Base-by-base conservation (phyloP, 2,329 filamentous ascomycete genomes). In the Aspergillus quadricinctus region DNA sequence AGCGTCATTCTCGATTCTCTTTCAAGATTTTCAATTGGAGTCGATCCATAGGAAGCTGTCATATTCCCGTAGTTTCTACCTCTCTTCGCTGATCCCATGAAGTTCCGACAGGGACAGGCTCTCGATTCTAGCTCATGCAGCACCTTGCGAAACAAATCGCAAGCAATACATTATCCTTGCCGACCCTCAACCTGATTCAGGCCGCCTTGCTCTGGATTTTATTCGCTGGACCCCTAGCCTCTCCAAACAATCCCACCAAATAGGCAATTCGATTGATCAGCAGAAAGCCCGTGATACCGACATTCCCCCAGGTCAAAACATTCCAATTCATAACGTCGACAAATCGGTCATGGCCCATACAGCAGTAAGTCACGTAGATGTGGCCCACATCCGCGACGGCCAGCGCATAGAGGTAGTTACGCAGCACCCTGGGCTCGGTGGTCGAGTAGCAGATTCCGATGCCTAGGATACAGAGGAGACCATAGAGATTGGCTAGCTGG, bases 401-500 rank as follows among this genome's bases (percentile, higher is more conserved):
- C 23, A 89, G 75, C 7, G 84, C 86, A 51, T 87, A 69, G 28
- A 91, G 75, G 66, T 90, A 91, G 67, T 82, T 85, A 49, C 81
- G 80, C 28, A 90, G 81, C 2, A 90, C 86, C 59, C 78, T 84
- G 53, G 83, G 71, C 73, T 91, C 88, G 14, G 76, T 82, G 2
- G 84, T 88, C 5, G 83, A 81, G 66, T 84, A 83, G 11, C 89
- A 76, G 17, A 90, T 79, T 4, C 81, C 85, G 7, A 89, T 67
- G 3, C 84, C 87, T 4, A 89, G 69, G 56, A 90, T 75, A 58
- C 82, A 84, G 49, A 89, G 76, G 11, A 90, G 78, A 1, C 86
- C 80, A 64, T 90, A 90, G 21, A 85, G 70, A 64, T 91, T 91
- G 48, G 86, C 87, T 17, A 91, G 78, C 72, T 91, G 86, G 63